Evolutionary conservation across 2,329 filamentous ascomycete species (phyloP).

Genomic region (Diplodia corticola): DNA sequence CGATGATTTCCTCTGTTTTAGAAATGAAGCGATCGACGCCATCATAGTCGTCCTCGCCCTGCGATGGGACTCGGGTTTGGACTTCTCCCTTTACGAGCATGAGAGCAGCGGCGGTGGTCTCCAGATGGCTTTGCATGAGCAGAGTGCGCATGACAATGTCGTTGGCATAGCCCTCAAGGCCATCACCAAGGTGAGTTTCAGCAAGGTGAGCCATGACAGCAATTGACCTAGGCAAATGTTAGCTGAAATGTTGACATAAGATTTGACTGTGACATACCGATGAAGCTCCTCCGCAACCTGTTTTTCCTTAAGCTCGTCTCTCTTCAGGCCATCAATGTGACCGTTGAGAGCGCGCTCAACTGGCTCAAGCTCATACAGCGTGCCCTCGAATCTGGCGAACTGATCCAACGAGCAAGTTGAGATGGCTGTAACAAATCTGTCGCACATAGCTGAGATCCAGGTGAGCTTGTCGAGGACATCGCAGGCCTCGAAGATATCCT

Average conservation of each 20-base stretch:
- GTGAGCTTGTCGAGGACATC: slow-evolving; percentile 83
- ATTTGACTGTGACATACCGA: slow-evolving; percentile 35
- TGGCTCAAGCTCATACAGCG: slow-evolving; percentile 83
- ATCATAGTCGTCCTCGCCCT: slow-evolving; percentile 63
- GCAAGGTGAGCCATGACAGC: slow-evolving; percentile 84
- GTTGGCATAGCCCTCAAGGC: slow-evolving; percentile 72
- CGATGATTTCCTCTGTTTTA: slow-evolving; percentile 70
- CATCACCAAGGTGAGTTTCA: slow-evolving; percentile 72
- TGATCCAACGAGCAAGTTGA: slow-evolving; percentile 74
- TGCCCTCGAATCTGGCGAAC: slow-evolving; percentile 76
- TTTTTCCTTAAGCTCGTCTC: slow-evolving; percentile 82
- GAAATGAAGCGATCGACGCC: slow-evolving; percentile 61
- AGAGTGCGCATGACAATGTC: slow-evolving; percentile 75
- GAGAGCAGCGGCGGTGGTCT: slow-evolving; percentile 71
- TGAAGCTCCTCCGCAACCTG: slow-evolving; percentile 80
- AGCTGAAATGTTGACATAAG: slow-evolving; percentile 24
- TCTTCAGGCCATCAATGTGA: slow-evolving; percentile 82
- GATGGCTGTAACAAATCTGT: slow-evolving; percentile 80
- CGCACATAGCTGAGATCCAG: slow-evolving; percentile 80
- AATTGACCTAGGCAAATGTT: slow-evolving; percentile 56
- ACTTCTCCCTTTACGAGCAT: slow-evolving; percentile 65
- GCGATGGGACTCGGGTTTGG: slow-evolving; percentile 61
- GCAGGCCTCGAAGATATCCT: slow-evolving; percentile 76
- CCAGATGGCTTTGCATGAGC: slow-evolving; percentile 78
- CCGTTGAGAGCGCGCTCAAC: slow-evolving; percentile 85